Base-by-base conservation (phyloP, 371 early-diverging fungal genomes). In the Umbelopsis sp. region DNA sequence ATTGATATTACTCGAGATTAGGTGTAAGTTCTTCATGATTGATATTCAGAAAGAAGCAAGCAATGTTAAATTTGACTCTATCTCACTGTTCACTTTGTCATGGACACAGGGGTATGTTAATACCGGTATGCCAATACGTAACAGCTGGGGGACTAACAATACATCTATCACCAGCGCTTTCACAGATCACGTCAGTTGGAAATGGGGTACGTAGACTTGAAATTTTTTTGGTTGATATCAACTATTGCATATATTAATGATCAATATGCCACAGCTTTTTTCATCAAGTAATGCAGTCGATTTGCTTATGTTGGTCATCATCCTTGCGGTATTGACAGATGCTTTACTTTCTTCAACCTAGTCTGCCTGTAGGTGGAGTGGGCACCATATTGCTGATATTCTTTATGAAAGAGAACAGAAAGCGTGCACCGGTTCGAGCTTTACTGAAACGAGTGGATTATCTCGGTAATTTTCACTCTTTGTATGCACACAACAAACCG, bases 151-250 rank as follows among this genome's bases (percentile, higher is more conserved):
- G 41, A 12, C 41, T 41, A 41, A 41, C 41, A 41, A 41, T 41
- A 7, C 41, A 41, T 41, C 7, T 41, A 12, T 41, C 41, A 41
- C 41, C 41, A 48, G 91, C 12, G 79, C 80, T 14, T 82, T 91
- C 20, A 77, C 89, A 2, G 87, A 90, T 66, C 68, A 86, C 44
- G 72, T 71, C 44, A 80, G 74, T 37, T 85, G 85, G 83, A 74
- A 81, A 41, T 65, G 50, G 44, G 65, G 44, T 65, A 65, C 6
- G 44, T 41, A 18, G 10, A 41, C 7, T 41, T 41, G 12, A 41
- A 48, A 14, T 10, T 20, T 12, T n/a, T 16, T 48, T 20, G 6
- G 5, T 6, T 3, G 16, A 16, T 16, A 16, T 48, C 20, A 8
- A 48, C 1, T 18, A 1, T 48, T 48, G 18, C 29, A 16, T 2